Percentiles rank a stretch among this genome's conserved stretches.
Conservation (phyloP, 2,329 filamentous ascomycete species). For the Pseudogymnoascus sp. region DNA sequence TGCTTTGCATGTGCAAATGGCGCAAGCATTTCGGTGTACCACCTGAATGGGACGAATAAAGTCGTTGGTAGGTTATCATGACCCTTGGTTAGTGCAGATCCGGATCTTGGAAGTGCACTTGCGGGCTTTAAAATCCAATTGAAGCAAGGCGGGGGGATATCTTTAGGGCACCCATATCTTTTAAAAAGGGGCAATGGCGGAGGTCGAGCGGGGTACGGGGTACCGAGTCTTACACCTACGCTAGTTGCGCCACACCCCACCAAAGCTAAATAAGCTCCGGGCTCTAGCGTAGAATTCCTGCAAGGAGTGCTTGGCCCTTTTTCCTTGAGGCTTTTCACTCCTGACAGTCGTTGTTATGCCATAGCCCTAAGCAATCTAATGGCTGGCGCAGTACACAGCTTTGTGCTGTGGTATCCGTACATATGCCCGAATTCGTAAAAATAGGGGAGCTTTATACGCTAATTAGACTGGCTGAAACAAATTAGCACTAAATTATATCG, state of each 20-base stretch:
- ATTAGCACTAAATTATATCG: neutral
- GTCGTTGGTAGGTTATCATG: neutral
- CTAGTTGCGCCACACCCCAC: neutral
- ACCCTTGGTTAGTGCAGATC: neutral
- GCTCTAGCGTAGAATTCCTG: neutral
- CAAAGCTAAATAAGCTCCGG: neutral
- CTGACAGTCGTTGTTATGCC: too few species aligned
- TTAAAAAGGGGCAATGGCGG: neutral
- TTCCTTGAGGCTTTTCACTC: too few species aligned
- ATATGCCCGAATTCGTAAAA: neutral
- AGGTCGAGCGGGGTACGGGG: neutral
- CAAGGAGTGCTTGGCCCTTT: too few species aligned
- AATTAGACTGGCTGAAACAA: neutral
- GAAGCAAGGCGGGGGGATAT: neutral
- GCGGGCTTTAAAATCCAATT: neutral
- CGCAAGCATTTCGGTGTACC: neutral
- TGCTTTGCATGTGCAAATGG: conserved; percentile 15
- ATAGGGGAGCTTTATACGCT: neutral
- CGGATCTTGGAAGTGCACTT: neutral
- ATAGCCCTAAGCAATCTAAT: too few species aligned
- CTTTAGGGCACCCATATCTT: neutral
- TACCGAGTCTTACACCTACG: neutral
- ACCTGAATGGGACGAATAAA: neutral
- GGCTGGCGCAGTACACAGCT: too few species aligned
- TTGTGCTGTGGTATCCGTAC: neutral